Base-by-base conservation (phyloP, 78 protist genomes). In the Speleostelium caveatum region DNA sequence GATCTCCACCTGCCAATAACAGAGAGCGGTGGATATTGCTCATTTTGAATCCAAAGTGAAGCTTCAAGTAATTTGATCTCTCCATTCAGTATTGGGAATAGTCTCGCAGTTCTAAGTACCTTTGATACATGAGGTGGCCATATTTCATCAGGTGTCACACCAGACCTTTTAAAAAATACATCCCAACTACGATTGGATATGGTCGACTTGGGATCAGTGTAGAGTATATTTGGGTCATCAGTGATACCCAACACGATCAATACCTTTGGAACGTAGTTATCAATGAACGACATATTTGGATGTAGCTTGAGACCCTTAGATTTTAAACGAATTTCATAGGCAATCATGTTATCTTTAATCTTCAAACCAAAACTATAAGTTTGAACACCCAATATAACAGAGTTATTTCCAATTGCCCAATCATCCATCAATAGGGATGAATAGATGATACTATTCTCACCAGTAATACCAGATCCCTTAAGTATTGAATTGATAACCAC, bases 1-100 rank as follows among this genome's bases (percentile, higher is more conserved):
- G 91, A 67, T 21, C 62, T 69, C 91, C 91, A 83, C 21, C 91
- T 26, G 5, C 91, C 91, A 58, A 83, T 69, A 1, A 83, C 73
- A 22, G 67, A 45, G 26, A 83, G 28, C 0, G 91, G 63, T 41
- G 91, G 91, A n/a, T 45, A 30, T 41, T n/a, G 41, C 41, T 56
- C 39, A 28, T 58, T 51, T 69, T 83, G 91, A 10, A 83, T 83
- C 91, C 91, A 83, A 17, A 83, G 61, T 2, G 91, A 73, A 12
- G 80, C 58, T 33, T 83, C 91, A 8, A 69, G 1, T 45, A 83
- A 22, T 35, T 74, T 58, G 16, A 69, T 79, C 22, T 69, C 79
- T 5, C 19, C 76, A 41, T 53, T 41, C 19, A 83, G 24, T 0
- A 83, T 42, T 19, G 91, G 91, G 53, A 83, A 83, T 1, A 83